Conservation (phyloP, 352 stramenopile genomes). For the Globisporangium perplexum region DNA sequence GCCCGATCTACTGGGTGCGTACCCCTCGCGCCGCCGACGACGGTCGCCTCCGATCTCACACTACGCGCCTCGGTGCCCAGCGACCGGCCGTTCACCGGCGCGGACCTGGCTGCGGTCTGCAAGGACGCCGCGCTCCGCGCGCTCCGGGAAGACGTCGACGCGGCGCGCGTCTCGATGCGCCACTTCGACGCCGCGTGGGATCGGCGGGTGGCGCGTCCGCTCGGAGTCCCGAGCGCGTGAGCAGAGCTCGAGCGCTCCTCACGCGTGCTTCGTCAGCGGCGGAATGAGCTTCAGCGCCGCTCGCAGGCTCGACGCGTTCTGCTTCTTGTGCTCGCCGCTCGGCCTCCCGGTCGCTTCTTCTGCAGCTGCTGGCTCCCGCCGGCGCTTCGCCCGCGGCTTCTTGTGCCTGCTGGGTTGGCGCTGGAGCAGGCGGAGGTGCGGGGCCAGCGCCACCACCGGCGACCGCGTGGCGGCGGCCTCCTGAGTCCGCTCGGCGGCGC, state of each 20-base stretch:
- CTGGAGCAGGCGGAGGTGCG: not conserved
- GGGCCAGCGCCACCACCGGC: too few relatives aligned
- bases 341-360: not conserved
- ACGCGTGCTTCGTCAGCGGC: not conserved
- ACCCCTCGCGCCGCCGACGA: not conserved
- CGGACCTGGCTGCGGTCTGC: conserved; percentile 62
- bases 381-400: too few relatives aligned
- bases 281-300: conserved; percentile 16
- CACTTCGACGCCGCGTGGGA: conserved; percentile 55
- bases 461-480: not conserved
- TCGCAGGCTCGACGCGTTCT: conserved; percentile 1
- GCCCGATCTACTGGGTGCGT: conserved; percentile 30
- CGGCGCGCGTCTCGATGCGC: conserved; percentile 18
- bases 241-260: not conserved
- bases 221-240: conserved; percentile 18
- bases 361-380: not conserved
- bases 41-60: too few relatives aligned
- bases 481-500: not conserved
- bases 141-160: conserved; percentile 56
- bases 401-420: not conserved
- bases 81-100: conserved; percentile 40
- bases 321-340: not conserved
- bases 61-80: too few relatives aligned
- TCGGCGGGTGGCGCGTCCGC: conserved; percentile 13
- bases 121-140: conserved; percentile 78